phyloP scores from a whole-genome alignment of 2,329 filamentous ascomycete genomes.

The Verticillium nonalfalfae region DNA sequence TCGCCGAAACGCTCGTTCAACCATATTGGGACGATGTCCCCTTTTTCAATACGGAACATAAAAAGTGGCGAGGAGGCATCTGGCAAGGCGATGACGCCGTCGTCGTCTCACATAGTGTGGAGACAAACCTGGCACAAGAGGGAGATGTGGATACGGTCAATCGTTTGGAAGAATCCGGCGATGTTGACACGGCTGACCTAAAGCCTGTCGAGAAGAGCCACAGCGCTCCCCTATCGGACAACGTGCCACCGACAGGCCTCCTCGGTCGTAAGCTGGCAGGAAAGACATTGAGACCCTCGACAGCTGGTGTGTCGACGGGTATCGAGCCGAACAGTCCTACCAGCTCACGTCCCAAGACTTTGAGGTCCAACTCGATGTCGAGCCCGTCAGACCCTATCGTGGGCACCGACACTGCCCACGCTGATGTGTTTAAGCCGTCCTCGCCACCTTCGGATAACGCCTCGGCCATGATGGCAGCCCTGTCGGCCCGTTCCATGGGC shows the following conservation, averaged over 20 bases:
- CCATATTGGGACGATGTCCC: slow-evolving; percentile 97
- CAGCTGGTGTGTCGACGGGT: slow-evolving; percentile 31
- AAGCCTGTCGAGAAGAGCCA: slow-evolving; percentile 50
- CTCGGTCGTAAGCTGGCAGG: slow-evolving; percentile 42
- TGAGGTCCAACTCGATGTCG: slow-evolving; percentile 54
- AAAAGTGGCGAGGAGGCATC: slow-evolving; percentile 79
- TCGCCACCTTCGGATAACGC: slow-evolving; percentile 54
- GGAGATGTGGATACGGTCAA: slow-evolving; percentile 43
- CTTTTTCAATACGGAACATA: slow-evolving; percentile 75
- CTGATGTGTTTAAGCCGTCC: slow-evolving; percentile 55
- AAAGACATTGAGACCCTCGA: slow-evolving; percentile 37
- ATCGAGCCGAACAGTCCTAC: slow-evolving; percentile 31
- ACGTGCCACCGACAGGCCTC: slow-evolving; percentile 30
- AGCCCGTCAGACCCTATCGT: slow-evolving; percentile 58
- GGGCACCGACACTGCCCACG: slow-evolving; percentile 59
- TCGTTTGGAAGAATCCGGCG: slow-evolving; percentile 32
- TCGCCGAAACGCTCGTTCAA: slow-evolving; percentile 83
- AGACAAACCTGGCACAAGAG: slow-evolving; percentile 31
- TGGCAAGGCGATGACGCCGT: slow-evolving; percentile 54
- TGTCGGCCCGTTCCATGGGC: slow-evolving; percentile 57
- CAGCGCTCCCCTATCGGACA: slow-evolving; percentile 38
- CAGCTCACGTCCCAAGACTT: slow-evolving; percentile 14
- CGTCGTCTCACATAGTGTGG: slow-evolving; percentile 25
- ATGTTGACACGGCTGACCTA: slow-evolving; percentile 29
- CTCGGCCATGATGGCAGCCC: slow-evolving; percentile 58